A percentile compares a stretch with the other conserved stretches of the same genome.
Evolutionary conservation across 2,329 filamentous ascomycete genomes (phyloP).

Genomic region (Penicillium vulpinum): DNA sequence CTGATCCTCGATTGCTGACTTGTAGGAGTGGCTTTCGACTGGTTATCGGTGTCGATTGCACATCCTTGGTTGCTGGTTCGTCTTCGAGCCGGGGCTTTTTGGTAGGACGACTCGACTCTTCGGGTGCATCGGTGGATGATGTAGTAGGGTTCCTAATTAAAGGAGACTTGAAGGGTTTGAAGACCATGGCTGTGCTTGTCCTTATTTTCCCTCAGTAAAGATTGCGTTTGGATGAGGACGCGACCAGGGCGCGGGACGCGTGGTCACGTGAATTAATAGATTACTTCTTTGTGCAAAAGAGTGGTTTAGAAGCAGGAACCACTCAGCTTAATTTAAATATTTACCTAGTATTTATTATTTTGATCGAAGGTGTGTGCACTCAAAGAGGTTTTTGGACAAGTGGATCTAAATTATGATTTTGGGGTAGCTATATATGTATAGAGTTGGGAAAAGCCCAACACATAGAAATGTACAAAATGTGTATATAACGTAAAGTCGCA

Average conservation of each 20-base stretch:
- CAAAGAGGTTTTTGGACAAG: too few species aligned
- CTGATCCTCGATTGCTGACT: slow-evolving; percentile 27
- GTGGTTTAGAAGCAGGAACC: background rate
- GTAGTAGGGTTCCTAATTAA: slow-evolving; percentile 38
- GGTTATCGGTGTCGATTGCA: slow-evolving; percentile 11
- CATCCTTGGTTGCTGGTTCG: slow-evolving; percentile 9
- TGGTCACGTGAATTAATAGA: slow-evolving; percentile 20
- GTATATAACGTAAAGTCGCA: slow-evolving; percentile 15
- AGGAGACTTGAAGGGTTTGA: slow-evolving; percentile 50
- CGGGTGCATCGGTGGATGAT: background rate
- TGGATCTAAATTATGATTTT: slow-evolving; percentile 5
- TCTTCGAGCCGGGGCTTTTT: slow-evolving; percentile 40
- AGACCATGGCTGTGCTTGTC: slow-evolving; percentile 37
- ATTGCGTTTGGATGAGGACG: slow-evolving; percentile 12
- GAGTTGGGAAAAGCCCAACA: slow-evolving; percentile 2
- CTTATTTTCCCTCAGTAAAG: background rate
- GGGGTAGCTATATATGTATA: slow-evolving; percentile 8
- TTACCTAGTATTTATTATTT: background rate
- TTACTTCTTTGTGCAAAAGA: background rate
- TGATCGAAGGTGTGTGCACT: too few species aligned
- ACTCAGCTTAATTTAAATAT: background rate
- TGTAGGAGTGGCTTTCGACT: slow-evolving; percentile 36
- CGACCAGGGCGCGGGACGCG: slow-evolving; percentile 18
- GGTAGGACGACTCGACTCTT: slow-evolving; percentile 22
- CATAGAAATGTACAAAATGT: slow-evolving; percentile 12